Base-by-base conservation (phyloP, 2,329 filamentous ascomycete species). In the Colletotrichum zoysiae region DNA sequence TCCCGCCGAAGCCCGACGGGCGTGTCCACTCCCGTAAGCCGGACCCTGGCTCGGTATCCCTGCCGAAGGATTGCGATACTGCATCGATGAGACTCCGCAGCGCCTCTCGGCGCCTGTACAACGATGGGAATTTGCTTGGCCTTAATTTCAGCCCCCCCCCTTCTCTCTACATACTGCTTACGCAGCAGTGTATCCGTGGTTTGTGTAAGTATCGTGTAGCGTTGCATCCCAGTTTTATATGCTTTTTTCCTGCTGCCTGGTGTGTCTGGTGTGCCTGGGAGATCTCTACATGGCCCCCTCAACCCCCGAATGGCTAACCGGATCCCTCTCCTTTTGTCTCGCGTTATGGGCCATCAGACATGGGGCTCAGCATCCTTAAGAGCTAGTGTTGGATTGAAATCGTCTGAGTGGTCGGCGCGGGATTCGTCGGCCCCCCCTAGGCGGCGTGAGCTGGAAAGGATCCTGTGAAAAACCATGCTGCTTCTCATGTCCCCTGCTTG, bases 41-140 rank as follows among this genome's bases (percentile, higher is more conserved):
- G 16, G 11, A 50, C 60, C 60, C 60, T 50, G 46, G 44, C 11
- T 5, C 61, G 30, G 1, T 14, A 33, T n/a, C 68, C 64, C 68
- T 71, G 64, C 42, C 57, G 58, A 71, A 71, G 68, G 68, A 71
- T 71, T 64, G 9, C 33, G 67, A 67, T n/a, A n/a, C 40, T n/a
- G 57, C 57, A 57, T 42, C 64, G 16, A 35, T 30, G 46, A 67
- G 56, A 44, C 40, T 62, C 68, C 26, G 55, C 55, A 38, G 53
- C 33, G 38, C 18, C 9, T n/a, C 56, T 30, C 56, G 23, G 46
- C 59, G 46, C 44, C 38, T 53, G 62, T 46, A 2, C 44, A 51
- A 44, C 62, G 20, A 65, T 38, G 65, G 50, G 26, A 16, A 44
- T 42, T 40, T 44, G 46, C 57, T 57, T 71, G 44, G 42, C 51